These are phyloP conservation scores for Hypoxylon sp. DNA, from an alignment of 2,329 filamentous ascomycete genomes.

Conservation along the genomic window DNA sequence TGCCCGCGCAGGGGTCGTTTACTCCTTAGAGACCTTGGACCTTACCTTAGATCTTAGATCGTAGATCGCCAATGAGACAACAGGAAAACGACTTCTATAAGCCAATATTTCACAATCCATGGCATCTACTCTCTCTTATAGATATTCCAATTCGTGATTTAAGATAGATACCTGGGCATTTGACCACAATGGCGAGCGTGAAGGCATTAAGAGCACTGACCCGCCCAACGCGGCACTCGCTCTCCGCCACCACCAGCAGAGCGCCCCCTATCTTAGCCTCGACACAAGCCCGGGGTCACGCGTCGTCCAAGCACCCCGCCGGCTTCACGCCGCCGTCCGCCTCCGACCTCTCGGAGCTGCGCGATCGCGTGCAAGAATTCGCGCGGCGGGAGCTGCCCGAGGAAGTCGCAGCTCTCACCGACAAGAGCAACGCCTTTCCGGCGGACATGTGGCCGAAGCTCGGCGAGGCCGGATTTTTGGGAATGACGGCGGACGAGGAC, in stretches of 20 bases:
- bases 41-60: not conserved
- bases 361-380: constrained; percentile 89
- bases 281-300: constrained; percentile 54
- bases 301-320: constrained; percentile 71
- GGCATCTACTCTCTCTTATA: constrained; percentile 22
- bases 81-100: constrained; percentile 13
- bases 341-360: constrained; percentile 81
- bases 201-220: constrained; percentile 54
- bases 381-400: constrained; percentile 87
- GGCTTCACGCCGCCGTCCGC: constrained; percentile 76
- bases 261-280: constrained; percentile 47
- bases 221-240: constrained; percentile 48
- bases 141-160: constrained; percentile 11
- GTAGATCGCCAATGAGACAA: constrained; percentile 8
- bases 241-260: constrained; percentile 48
- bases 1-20: too few species aligned
- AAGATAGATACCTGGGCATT: not conserved
- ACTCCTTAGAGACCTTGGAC: too few species aligned
- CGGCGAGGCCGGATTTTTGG: constrained; percentile 89
- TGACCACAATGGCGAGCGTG: constrained; percentile 55
- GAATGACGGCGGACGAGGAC: constrained; percentile 92
- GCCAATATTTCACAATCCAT: constrained; percentile 10
- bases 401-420: constrained; percentile 83
- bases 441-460: constrained; percentile 93
- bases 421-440: constrained; percentile 89